phyloP scores from a whole-genome alignment of 169 alveolate species.

The Babesia bigemina region DNA sequence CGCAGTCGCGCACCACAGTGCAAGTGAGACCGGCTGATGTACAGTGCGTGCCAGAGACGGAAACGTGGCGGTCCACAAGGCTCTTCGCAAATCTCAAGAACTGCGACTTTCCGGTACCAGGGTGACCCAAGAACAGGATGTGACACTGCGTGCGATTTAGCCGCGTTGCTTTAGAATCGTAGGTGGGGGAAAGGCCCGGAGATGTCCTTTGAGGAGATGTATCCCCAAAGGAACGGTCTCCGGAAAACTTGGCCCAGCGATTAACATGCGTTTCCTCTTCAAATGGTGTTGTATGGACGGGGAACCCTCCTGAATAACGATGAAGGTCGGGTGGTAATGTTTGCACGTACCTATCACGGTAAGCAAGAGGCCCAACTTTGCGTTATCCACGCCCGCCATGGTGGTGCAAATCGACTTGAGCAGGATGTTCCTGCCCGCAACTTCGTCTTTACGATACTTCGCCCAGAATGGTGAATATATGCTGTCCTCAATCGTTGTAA shows the following conservation, averaged over 20 bases:
- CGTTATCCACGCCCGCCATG: conserved; percentile 19
- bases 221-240: not conserved
- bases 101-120: conserved; percentile 95
- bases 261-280: conserved; percentile 13
- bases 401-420: conserved; percentile 12
- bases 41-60: conserved; percentile 83
- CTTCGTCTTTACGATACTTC: conserved; percentile 19
- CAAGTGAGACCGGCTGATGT: conserved; percentile 92
- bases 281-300: not conserved
- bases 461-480: conserved; percentile 43
- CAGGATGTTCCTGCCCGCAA: conserved; percentile 1
- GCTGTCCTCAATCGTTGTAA: conserved; percentile 24
- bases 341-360: conserved; percentile 53
- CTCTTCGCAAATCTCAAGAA: conserved; percentile 82
- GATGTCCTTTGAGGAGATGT: not conserved
- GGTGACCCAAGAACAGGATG: conserved; percentile 91
- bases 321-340: not conserved
- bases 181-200: not conserved
- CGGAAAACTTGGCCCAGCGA: conserved; percentile 40
- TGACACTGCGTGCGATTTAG: conserved; percentile 79
- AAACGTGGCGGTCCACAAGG: conserved; percentile 67
- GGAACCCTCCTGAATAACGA: not conserved
- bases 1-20: conserved; percentile 86
- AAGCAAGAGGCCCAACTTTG: conserved; percentile 38
- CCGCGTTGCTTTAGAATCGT: conserved; percentile 7